These are phyloP conservation scores for Smallanthus sonchifolius DNA, from an alignment of 129 eudicot species.

Conservation along the genomic window DNA sequence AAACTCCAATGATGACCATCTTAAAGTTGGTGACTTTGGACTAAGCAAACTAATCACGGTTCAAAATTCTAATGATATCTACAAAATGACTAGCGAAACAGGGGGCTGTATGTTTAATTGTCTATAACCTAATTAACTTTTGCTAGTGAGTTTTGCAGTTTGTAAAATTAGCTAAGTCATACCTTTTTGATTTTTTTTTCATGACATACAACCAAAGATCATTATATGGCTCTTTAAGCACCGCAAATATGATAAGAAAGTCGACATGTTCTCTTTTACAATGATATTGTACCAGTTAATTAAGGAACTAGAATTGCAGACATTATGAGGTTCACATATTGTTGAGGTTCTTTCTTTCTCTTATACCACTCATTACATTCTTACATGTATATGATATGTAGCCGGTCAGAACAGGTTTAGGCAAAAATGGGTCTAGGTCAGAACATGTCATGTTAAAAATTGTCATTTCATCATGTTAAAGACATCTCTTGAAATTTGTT, in stretches of 20 bases:
- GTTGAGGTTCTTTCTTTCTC: too few species aligned
- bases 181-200: slow-evolving; percentile 15
- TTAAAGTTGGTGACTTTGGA: slow-evolving; percentile 98
- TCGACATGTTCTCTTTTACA: slow-evolving; percentile 92
- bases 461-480: too few species aligned
- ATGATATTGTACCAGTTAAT: slow-evolving; percentile 93
- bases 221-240: slow-evolving; percentile 99
- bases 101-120: slow-evolving; percentile 97
- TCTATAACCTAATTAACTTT: slow-evolving; percentile 8
- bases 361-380: too few species aligned
- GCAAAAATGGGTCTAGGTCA: too few species aligned
- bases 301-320: too few species aligned
- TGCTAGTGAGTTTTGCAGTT: not conserved
- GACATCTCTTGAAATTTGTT: too few species aligned
- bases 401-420: too few species aligned
- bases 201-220: slow-evolving; percentile 45
- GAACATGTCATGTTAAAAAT: too few species aligned
- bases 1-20: slow-evolving; percentile 92
- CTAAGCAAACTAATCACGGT: slow-evolving; percentile 88
- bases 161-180: not conserved
- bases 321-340: too few species aligned
- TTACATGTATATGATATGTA: too few species aligned
- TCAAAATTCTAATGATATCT: slow-evolving; percentile 82
- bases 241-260: slow-evolving; percentile 93
- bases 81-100: slow-evolving; percentile 96